A percentile compares a stretch with the other conserved stretches of the same genome.
These are phyloP conservation scores for Arachis monticola DNA, from an alignment of 331 rosid species.

Conservation along the genomic window DNA sequence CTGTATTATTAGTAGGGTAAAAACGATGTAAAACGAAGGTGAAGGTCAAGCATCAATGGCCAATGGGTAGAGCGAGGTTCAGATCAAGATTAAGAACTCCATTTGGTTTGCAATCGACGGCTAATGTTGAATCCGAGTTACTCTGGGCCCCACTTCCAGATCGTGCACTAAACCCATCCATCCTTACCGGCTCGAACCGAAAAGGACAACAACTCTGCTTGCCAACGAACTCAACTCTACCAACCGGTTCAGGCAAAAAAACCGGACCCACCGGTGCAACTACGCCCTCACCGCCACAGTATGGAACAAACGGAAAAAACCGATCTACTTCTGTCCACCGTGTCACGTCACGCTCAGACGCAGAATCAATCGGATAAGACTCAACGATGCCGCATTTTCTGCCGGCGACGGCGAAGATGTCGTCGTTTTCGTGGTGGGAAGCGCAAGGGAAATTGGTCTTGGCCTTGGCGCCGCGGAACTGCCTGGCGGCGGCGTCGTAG, in stretches of 20 bases:
- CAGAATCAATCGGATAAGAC: slow-evolving; percentile 30
- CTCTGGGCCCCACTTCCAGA: slow-evolving; percentile 28
- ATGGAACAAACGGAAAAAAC: slow-evolving; percentile 44
- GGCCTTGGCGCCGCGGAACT: slow-evolving; percentile 56
- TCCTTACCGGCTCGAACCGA: slow-evolving; percentile 30
- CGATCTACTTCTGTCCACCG: slow-evolving; percentile 25
- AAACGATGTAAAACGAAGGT: neutral
- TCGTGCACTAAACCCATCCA: slow-evolving; percentile 21
- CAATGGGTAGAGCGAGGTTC: slow-evolving; percentile 46
- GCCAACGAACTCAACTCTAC: slow-evolving; percentile 23
- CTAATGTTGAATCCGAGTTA: slow-evolving; percentile 44
- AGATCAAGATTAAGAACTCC: slow-evolving; percentile 52
- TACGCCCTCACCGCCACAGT: neutral
- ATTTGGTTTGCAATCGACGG: slow-evolving; percentile 40
- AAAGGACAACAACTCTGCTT: slow-evolving; percentile 32
- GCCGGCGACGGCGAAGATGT: too few relatives aligned
- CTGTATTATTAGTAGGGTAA: neutral
- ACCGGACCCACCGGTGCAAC: slow-evolving; percentile 31
- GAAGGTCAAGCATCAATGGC: slow-evolving; percentile 44
- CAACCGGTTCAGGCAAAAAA: slow-evolving; percentile 13
- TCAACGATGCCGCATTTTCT: slow-evolving; percentile 35
- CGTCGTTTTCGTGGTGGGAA: slow-evolving; percentile 17
- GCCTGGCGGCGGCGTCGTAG: slow-evolving; percentile 56
- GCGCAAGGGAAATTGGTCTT: slow-evolving; percentile 47
- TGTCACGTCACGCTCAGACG: slow-evolving; percentile 24